phyloP scores from a whole-genome alignment of 257 asterid species.

The Phtheirospermum japonicum region DNA sequence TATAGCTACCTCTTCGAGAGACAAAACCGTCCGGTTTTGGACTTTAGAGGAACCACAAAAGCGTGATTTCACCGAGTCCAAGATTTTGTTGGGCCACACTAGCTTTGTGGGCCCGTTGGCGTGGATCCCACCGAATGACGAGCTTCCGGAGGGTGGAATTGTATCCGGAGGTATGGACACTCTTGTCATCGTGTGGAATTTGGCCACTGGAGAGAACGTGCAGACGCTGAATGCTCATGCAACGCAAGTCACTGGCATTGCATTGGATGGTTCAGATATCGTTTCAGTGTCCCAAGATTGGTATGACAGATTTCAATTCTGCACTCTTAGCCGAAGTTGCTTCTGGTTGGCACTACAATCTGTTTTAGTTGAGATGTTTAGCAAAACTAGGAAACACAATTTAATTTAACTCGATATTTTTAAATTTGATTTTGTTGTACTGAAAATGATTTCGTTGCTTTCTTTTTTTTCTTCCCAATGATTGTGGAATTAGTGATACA shows the following conservation, averaged over 20 bases:
- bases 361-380: conserved; percentile 4
- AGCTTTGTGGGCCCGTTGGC: conserved; percentile 96
- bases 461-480: not conserved
- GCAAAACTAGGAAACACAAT: not conserved
- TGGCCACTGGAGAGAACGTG: conserved; percentile 76
- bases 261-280: conserved; percentile 53
- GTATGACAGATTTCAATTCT: conserved; percentile 38
- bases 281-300: conserved; percentile 70
- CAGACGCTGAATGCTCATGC: conserved; percentile 74
- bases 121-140: conserved; percentile 78
- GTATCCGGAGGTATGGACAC: conserved; percentile 98
- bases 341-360: conserved; percentile 4
- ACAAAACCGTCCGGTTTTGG: conserved; percentile 83
- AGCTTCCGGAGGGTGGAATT: conserved; percentile 83
- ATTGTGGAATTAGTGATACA: too few species aligned
- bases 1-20: conserved; percentile 96
- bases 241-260: conserved; percentile 80
- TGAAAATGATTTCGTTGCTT: not conserved
- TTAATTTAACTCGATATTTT: not conserved
- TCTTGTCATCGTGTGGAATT: conserved; percentile 73
- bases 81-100: conserved; percentile 83
- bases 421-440: conserved; percentile 1
- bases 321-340: conserved; percentile 1
- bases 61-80: conserved; percentile 55
- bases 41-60: conserved; percentile 53